phyloP scores from a whole-genome alignment of 2,329 filamentous ascomycete species.

The Aspergillus ustus region DNA sequence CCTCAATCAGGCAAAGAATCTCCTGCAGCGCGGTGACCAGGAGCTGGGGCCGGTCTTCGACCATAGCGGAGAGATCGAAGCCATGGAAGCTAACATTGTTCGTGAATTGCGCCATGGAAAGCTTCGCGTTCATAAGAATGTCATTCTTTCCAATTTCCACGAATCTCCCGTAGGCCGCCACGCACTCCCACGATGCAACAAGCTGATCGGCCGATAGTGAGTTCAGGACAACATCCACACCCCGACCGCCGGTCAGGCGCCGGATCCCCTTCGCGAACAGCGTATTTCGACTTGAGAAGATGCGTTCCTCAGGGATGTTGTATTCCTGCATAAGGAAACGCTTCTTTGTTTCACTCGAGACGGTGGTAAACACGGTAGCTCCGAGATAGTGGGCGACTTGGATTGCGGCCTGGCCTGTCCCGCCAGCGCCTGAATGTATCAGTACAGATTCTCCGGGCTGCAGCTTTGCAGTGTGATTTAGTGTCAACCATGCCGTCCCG shows the following conservation, averaged over 20 bases:
- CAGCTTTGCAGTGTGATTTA: background rate
- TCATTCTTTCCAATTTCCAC: slow-evolving; percentile 10
- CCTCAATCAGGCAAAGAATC: background rate
- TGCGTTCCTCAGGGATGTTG: background rate
- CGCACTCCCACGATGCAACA: slow-evolving; percentile 4
- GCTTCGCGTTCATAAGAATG: background rate
- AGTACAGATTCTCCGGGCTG: background rate
- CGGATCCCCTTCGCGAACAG: background rate
- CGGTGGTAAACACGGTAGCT: slow-evolving; percentile 3
- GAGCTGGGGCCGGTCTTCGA: background rate
- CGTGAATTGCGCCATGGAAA: slow-evolving; percentile 8
- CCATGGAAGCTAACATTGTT: slow-evolving; percentile 9
- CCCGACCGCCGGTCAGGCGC: background rate
- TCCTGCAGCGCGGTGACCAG: background rate
- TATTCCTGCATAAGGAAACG: background rate
- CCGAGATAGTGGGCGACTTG: background rate
- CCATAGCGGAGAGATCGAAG: slow-evolving; percentile 5
- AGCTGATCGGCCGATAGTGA: slow-evolving; percentile 1
- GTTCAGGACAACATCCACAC: slow-evolving; percentile 10
- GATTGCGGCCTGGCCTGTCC: background rate
- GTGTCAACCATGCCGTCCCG: background rate
- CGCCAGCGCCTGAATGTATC: background rate
- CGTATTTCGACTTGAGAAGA: slow-evolving; percentile 7
- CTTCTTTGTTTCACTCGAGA: background rate
- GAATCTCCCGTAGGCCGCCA: slow-evolving; percentile 6